Percentiles rank a stretch among this genome's conserved stretches.
Conservation (phyloP, 768 basidiomycete genomes). For the Rhodotorula sphaerocarpa region DNA sequence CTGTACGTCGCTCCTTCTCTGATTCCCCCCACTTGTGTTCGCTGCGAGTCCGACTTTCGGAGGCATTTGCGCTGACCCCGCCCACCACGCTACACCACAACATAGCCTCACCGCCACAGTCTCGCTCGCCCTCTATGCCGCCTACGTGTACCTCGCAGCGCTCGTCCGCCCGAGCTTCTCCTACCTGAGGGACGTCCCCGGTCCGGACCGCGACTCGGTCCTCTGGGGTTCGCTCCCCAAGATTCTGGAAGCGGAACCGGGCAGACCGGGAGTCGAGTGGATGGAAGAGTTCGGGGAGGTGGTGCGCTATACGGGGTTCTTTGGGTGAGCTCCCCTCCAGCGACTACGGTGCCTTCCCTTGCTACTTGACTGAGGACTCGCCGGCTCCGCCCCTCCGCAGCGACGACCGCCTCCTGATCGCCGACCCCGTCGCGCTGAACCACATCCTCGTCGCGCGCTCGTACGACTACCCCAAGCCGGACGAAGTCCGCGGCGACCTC, state of each 20-base stretch:
- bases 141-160: not conserved
- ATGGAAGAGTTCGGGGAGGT: constrained; percentile 53
- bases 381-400: too few relatives aligned
- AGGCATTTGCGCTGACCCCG: too few relatives aligned
- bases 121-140: not conserved
- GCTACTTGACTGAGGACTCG: too few relatives aligned
- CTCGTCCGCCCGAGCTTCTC: constrained; percentile 7
- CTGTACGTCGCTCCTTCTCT: not conserved
- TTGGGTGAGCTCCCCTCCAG: constrained; percentile 38
- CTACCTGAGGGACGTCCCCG: constrained; percentile 14
- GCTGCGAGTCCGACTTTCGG: too few relatives aligned
- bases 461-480: constrained; percentile 35
- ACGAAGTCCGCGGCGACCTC: constrained; percentile 25
- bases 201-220: not conserved
- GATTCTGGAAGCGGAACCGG: constrained; percentile 44
- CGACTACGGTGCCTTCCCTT: not conserved
- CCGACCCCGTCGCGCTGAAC: constrained; percentile 29
- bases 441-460: constrained; percentile 31
- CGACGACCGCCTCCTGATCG: constrained; percentile 15
- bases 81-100: too few relatives aligned
- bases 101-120: not conserved
- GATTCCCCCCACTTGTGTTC: too few relatives aligned
- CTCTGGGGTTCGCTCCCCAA: constrained; percentile 8
- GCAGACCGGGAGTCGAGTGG: constrained; percentile 52
- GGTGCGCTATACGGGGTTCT: constrained; percentile 46